Base-by-base conservation (phyloP, 352 stramenopile genomes). In the Phytopythium ostracodes region DNA sequence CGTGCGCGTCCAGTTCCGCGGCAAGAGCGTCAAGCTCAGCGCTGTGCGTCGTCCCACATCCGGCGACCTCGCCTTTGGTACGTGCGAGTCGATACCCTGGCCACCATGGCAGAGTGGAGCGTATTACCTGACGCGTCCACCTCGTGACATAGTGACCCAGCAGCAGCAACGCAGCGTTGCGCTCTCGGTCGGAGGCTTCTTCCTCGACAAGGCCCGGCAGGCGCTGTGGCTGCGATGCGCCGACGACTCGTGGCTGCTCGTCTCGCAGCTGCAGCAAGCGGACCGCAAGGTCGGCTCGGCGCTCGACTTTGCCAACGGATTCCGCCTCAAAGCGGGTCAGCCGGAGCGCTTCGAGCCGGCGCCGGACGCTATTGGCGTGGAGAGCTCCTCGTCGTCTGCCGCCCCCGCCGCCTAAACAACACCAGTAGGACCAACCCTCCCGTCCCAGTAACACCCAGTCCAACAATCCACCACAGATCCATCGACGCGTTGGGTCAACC, bases 251-350 rank as follows among this genome's bases (percentile, higher is more conserved):
- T 93, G 82, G 82, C 63, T 95, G 29, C 43, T 91, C 14, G 67
- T 95, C 36, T 77, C 75, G n/a, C 85, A 84, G 27, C 62, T 95
- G 35, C 84, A 93, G 49, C 75, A 82, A 35, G 76, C 77, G 1
- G 79, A 91, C 58, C 73, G 79, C 35, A 90, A 89, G 47, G 59
- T 92, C 38, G 80, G 80, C 31, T 50, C 56, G 0, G 82, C 84
- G 0, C 53, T 90, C 33, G 86, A 95, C 53, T 95, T 95, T 56
- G 87, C 83, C 63, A 95, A 95, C 57, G 82, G 84, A 18, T 78
- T 88, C 50, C 84, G 82, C 2, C 71, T 95, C 42, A 89, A 92
- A 59, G 81, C 84, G 49, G 64, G 72, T 46, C 74, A 88, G 27
- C 65, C 67, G 14, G 68, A 84, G 59, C 62, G 60, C 12, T 92